Evolutionary conservation across 345 rosid genomes (phyloP), one percentile per base, ranked within the genome.

Genomic region (Populus alba): DNA sequence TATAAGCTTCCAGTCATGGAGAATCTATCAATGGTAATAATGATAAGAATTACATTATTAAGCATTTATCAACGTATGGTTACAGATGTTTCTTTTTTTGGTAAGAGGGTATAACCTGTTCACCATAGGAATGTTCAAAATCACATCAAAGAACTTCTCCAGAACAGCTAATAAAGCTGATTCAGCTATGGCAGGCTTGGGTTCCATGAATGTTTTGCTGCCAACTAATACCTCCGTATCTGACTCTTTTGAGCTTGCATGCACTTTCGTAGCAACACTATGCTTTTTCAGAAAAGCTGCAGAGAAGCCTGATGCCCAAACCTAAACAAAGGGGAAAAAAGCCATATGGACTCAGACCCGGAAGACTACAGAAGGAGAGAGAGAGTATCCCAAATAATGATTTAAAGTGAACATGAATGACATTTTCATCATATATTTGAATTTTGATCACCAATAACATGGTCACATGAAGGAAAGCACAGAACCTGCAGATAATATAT

Each of bases 291-390:
- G 90, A 82, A 97, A 87, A 18, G 99, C 99, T 1, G 99, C 99
- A 7, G 93, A 92, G 85, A 94, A 97, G 77, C 99, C 99, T 0
- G 96, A 94, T 65, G 98, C 98, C 98, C 98, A 97, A 45, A 94
- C 99, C 99, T 97, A 77, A 38, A 78, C 53, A 84, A 77, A 76
- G 72, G 75, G 75, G 72, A 70, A 73, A 76, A 29, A 84, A 59
- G 20, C 11, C 59, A 53, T 53, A 18, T 53, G 59, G 20, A 7
- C 59, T 53, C 59, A 53, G n/a, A 53, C 1, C 23, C 10, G 23
- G 55, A 49, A 16, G 55, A 49, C 55, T 49, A 22, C 25, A 7
- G 61, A 22, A 55, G 10, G 61, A 55, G 61, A 59, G 10, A 59
- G 17, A 43, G 47, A 13, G 63, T 8, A n/a, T 59, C 16, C 12